A percentile compares a stretch with the other conserved stretches of the same genome.
Conservation (phyloP, 352 stramenopile genomes). For the Pythium rhizo-oryzae region DNA sequence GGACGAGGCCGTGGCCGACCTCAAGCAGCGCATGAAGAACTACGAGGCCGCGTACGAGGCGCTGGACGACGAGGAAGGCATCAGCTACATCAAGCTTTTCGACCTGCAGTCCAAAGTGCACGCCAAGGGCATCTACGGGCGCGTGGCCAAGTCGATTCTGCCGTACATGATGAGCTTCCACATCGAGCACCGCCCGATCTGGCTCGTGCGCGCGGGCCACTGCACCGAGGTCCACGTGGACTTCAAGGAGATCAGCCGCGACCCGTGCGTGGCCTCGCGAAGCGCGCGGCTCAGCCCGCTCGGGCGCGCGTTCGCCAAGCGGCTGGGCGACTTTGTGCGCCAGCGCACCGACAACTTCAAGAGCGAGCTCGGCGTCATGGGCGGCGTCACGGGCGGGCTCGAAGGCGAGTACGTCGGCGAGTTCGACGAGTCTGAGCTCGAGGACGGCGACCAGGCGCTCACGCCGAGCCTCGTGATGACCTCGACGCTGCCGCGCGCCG, state of each 20-base stretch:
- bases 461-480: constrained; percentile 73
- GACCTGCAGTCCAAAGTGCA: constrained; percentile 88
- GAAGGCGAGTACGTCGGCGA: constrained; percentile 19
- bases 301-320: constrained; percentile 92
- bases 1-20: constrained; percentile 74
- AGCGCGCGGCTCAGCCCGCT: constrained; percentile 87
- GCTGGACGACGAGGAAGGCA: constrained; percentile 81
- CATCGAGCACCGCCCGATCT: constrained; percentile 93
- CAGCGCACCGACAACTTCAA: constrained; percentile 52
- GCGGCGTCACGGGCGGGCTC: background rate
- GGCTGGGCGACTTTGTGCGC: constrained; percentile 92
- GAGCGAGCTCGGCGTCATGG: constrained; percentile 12
- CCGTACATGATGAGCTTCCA: constrained; percentile 96
- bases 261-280: constrained; percentile 73
- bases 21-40: constrained; percentile 85
- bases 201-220: constrained; percentile 91
- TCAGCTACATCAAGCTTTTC: constrained; percentile 92
- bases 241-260: constrained; percentile 67
- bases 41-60: constrained; percentile 89
- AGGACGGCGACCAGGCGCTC: constrained; percentile 35
- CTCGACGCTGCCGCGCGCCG: constrained; percentile 76
- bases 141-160: constrained; percentile 91
- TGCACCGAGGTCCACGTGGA: constrained; percentile 72
- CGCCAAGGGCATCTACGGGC: constrained; percentile 85
- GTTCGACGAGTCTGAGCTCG: constrained; percentile 39